Conservation (phyloP, 805 yeast species). For the Priceomyces haplophilus region DNA sequence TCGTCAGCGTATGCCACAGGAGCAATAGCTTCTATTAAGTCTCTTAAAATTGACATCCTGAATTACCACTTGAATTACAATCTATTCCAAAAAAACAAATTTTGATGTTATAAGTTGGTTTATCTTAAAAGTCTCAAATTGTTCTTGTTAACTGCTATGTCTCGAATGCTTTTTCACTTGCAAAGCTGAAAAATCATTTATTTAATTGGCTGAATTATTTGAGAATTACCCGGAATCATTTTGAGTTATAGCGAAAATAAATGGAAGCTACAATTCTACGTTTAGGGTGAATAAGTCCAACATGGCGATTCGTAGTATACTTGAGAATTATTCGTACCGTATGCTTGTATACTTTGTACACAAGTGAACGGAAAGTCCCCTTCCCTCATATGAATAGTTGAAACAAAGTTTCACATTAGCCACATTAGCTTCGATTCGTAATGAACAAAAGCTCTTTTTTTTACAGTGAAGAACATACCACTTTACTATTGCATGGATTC, state of each 20-base stretch:
- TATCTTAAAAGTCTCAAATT: not conserved
- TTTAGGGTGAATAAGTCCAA: too few relatives aligned
- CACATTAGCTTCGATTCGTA: too few relatives aligned
- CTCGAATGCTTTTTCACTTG: constrained; percentile 4
- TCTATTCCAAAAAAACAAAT: not conserved
- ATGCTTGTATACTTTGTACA: too few relatives aligned
- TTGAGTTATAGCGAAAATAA: too few relatives aligned
- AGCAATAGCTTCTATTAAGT: constrained; percentile 72
- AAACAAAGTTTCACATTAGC: too few relatives aligned
- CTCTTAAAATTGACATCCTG: constrained; percentile 55
- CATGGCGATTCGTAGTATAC: too few relatives aligned
- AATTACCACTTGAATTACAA: not conserved
- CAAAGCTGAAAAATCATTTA: constrained; percentile 20
- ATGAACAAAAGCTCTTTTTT: too few relatives aligned
- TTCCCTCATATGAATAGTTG: too few relatives aligned
- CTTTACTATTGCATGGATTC: not conserved
- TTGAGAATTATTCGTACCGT: too few relatives aligned
- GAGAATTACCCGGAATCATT: constrained; percentile 7
- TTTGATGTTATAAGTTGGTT: not conserved
- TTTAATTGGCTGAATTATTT: constrained; percentile 24
- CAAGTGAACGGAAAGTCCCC: too few relatives aligned
- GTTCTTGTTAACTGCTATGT: not conserved
- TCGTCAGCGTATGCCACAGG: constrained; percentile 88
- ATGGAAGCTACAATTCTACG: too few relatives aligned
- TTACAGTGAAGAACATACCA: too few relatives aligned